These are phyloP conservation scores for Tubosaeta brunneosetosa DNA, from an alignment of 768 basidiomycete genomes.

Conservation along the genomic window DNA sequence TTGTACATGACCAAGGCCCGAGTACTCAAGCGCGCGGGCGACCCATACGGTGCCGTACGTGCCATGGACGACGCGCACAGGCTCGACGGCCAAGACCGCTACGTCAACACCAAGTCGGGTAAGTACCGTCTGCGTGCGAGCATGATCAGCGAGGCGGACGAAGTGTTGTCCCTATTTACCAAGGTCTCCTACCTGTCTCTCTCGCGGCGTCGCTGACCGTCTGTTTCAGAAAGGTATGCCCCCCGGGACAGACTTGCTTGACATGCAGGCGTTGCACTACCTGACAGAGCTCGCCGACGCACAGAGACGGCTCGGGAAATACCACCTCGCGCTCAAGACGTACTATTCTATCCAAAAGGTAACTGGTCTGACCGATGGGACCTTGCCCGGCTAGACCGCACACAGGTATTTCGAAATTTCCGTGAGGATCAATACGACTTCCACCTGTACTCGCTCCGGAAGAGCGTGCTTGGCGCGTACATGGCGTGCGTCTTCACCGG, in stretches of 20 bases:
- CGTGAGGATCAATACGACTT: constrained; percentile 99
- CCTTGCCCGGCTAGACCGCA: constrained; percentile 4
- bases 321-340: constrained; percentile 79
- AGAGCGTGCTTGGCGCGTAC: constrained; percentile 84
- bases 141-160: constrained; percentile 67
- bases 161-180: constrained; percentile 82
- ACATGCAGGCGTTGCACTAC: constrained; percentile 93
- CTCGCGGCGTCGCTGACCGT: constrained; percentile 6
- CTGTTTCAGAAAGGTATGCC: constrained; percentile 77
- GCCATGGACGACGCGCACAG: constrained; percentile 76
- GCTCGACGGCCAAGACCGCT: constrained; percentile 92
- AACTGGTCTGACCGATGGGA: constrained; percentile 2
- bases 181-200: constrained; percentile 48
- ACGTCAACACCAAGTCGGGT: constrained; percentile 88
- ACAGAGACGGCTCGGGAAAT: constrained; percentile 57
- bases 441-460: constrained; percentile 90
- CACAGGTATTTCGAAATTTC: constrained; percentile 73
- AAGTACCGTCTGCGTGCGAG: constrained; percentile 89
- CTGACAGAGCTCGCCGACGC: constrained; percentile 78
- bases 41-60: constrained; percentile 66
- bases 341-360: constrained; percentile 77
- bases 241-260: constrained; percentile 78
- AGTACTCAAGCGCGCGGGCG: constrained; percentile 82
- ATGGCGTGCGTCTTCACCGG: constrained; percentile 53
- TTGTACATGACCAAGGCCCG: constrained; percentile 78